These are phyloP conservation scores for Penicillium paneum DNA, from an alignment of 2,329 filamentous ascomycete genomes.

Conservation along the genomic window DNA sequence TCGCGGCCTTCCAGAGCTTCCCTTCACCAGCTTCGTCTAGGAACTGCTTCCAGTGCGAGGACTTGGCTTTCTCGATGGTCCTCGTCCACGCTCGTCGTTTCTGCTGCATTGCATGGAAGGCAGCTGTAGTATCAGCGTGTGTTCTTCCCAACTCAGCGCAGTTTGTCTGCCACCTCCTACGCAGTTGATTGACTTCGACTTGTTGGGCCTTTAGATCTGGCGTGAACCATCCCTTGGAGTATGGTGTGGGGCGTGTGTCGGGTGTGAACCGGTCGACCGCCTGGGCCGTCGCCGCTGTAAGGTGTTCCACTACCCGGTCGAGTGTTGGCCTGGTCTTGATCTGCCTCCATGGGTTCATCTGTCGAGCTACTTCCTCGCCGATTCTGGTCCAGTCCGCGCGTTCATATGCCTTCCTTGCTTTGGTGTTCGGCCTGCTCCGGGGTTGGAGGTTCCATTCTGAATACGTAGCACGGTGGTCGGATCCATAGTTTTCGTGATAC, in stretches of 20 bases:
- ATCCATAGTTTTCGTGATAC: slow-evolving; percentile 23
- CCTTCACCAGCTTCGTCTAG: neutral
- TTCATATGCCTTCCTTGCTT: slow-evolving; percentile 11
- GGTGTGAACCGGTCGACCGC: slow-evolving; percentile 14
- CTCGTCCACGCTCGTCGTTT: slow-evolving; percentile 15
- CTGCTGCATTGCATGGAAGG: slow-evolving; percentile 3
- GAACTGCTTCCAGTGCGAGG: slow-evolving; percentile 20
- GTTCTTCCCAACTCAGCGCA: neutral
- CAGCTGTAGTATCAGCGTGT: neutral
- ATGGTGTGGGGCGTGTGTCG: slow-evolving; percentile 8
- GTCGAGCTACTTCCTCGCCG: slow-evolving; percentile 1
- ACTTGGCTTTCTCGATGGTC: slow-evolving; percentile 16
- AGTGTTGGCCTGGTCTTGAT: slow-evolving; percentile 11
- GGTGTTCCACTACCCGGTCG: neutral
- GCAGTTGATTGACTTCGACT: slow-evolving; percentile 11
- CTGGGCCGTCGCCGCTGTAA: neutral
- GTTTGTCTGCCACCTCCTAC: slow-evolving; percentile 15
- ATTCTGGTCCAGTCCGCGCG: slow-evolving; percentile 12
- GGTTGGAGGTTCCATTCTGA: slow-evolving; percentile 16
- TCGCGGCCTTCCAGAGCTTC: slow-evolving; percentile 13
- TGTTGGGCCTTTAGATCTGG: slow-evolving; percentile 19
- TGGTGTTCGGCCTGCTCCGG: neutral
- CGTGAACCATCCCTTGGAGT: slow-evolving; percentile 22
- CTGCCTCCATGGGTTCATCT: slow-evolving; percentile 9
- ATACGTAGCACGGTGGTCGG: slow-evolving; percentile 18